phyloP scores from a whole-genome alignment of 2,329 filamentous ascomycete species.

The Scedosporium dehoogii region DNA sequence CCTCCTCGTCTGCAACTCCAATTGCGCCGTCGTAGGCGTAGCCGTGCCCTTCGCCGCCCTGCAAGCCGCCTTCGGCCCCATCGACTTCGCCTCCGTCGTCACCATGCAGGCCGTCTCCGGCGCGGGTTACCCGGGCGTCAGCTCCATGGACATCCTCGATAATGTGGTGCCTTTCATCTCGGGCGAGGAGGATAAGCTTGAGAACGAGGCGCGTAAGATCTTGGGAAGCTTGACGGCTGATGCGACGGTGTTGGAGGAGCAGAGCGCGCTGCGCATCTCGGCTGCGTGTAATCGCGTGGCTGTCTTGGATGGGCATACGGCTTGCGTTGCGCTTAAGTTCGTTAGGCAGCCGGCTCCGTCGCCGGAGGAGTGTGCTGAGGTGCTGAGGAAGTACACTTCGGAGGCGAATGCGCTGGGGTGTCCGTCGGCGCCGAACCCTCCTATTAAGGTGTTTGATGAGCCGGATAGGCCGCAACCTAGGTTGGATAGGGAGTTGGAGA shows the following conservation, averaged over 20 bases:
- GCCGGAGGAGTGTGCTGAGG: constrained; percentile 66
- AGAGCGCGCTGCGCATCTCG: constrained; percentile 63
- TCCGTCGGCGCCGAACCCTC: constrained; percentile 70
- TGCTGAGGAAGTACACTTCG: constrained; percentile 68
- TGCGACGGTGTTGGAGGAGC: constrained; percentile 66
- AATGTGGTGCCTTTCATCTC: constrained; percentile 91
- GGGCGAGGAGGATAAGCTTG: constrained; percentile 93
- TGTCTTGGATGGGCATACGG: constrained; percentile 92
- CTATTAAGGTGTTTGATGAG: constrained; percentile 86
- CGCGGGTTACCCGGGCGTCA: constrained; percentile 82
- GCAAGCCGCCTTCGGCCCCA: constrained; percentile 74
- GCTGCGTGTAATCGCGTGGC: constrained; percentile 88
- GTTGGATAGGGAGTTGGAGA: constrained; percentile 74
- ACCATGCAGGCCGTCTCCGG: constrained; percentile 94
- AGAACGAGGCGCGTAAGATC: constrained; percentile 92
- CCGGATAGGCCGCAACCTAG: constrained; percentile 83
- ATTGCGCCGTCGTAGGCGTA: constrained; percentile 93
- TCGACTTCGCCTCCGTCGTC: constrained; percentile 67
- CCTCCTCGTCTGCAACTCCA: constrained; percentile 95
- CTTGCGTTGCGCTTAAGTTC: constrained; percentile 85
- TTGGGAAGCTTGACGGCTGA: constrained; percentile 65
- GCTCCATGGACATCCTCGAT: constrained; percentile 91
- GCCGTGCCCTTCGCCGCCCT: constrained; percentile 92
- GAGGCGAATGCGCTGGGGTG: constrained; percentile 79
- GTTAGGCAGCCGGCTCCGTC: constrained; percentile 62